Base-by-base conservation (phyloP, 2,329 filamentous ascomycete genomes). In the Pyrenochaeta sp. region DNA sequence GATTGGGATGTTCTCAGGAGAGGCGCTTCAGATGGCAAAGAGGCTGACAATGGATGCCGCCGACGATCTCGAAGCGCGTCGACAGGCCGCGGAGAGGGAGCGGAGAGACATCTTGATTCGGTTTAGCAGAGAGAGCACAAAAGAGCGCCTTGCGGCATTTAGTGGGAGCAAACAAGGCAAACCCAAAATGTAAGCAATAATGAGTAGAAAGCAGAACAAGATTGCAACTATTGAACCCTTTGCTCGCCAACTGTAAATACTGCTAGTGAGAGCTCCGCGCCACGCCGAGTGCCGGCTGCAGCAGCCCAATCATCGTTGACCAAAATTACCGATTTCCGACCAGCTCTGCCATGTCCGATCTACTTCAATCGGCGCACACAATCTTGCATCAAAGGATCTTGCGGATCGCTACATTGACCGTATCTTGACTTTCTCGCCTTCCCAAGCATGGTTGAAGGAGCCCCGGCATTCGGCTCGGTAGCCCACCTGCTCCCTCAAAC, bases 401-500 rank as follows among this genome's bases (percentile, higher is more conserved):
- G n/a, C n/a, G n/a, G n/a, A n/a, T n/a, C n/a, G n/a, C n/a, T n/a
- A n/a, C n/a, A n/a, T n/a, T n/a, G n/a, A n/a, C n/a, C n/a, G n/a
- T n/a, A n/a, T n/a, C n/a, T n/a, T n/a, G n/a, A n/a, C n/a, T n/a
- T n/a, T n/a, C n/a, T n/a, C n/a, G n/a, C n/a, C n/a, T n/a, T n/a
- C n/a, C n/a, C n/a, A n/a, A 41, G 27, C 7, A 57, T 58, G 41
- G 30, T 63, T 39, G 74, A 75, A 79, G 83, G 82, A 38, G 82
- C 82, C 10, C 77, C 80, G 9, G 67, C 71, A 36, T 77, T 85
- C 58, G 84, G 84, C 53, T 78, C 81, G 44, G 77, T 84, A 22
- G 78, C 82, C 13, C 84, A 96, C 69, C 83, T 97, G 54, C 85
- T 97, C 29, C 92, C 93, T 0, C 82, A 86, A 15, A 88, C 86